Evolutionary conservation across 2,329 filamentous ascomycete species (phyloP).

Genomic region (Claviceps quebecensis): DNA sequence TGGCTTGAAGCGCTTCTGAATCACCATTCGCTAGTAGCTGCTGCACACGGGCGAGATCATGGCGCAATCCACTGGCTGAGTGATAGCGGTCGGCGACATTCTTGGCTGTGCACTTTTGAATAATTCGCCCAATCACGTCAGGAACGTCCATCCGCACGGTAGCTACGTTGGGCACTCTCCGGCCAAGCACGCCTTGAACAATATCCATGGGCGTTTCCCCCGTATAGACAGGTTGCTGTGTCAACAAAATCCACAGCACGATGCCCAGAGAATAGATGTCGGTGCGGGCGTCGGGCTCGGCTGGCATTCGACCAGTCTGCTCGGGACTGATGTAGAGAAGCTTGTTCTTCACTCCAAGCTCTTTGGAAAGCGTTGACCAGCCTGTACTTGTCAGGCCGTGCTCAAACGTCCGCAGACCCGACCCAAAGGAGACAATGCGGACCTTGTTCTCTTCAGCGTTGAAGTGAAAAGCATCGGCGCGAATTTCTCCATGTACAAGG

Average conservation of each 20-base stretch:
- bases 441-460: slow-evolving; percentile 56
- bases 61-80: slow-evolving; percentile 71
- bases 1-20: slow-evolving; percentile 53
- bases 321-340: slow-evolving; percentile 87
- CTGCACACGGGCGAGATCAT: slow-evolving; percentile 64
- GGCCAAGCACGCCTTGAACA: slow-evolving; percentile 75
- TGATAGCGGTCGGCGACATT: slow-evolving; percentile 80
- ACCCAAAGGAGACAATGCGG: slow-evolving; percentile 73
- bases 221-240: slow-evolving; percentile 66
- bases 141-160: slow-evolving; percentile 70
- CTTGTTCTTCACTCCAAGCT: slow-evolving; percentile 78
- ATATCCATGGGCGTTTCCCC: slow-evolving; percentile 75
- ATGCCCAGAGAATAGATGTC: slow-evolving; percentile 90
- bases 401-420: slow-evolving; percentile 76
- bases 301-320: slow-evolving; percentile 84
- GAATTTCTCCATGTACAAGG: slow-evolving; percentile 79
- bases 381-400: slow-evolving; percentile 75
- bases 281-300: slow-evolving; percentile 79
- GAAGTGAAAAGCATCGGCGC: slow-evolving; percentile 84
- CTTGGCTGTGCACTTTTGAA: slow-evolving; percentile 87
- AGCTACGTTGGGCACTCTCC: slow-evolving; percentile 63
- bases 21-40: slow-evolving; percentile 65
- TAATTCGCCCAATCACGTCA: slow-evolving; percentile 65
- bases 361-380: slow-evolving; percentile 71
- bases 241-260: slow-evolving; percentile 74